Evolutionary conservation across 2,329 filamentous ascomycete genomes (phyloP).

Genomic region (Penicillium sclerotiorum): DNA sequence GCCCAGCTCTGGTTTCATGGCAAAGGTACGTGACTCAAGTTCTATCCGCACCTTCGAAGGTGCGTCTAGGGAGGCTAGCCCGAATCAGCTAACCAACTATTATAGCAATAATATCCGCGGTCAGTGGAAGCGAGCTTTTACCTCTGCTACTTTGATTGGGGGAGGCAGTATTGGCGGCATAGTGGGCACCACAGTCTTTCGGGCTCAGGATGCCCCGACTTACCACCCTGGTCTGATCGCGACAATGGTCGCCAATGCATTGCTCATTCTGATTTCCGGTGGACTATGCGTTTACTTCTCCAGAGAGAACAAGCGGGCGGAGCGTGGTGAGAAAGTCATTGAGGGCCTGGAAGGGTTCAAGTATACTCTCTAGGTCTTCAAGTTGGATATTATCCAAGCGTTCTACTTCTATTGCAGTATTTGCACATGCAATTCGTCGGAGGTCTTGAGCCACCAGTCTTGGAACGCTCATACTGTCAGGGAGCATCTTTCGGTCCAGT

Average conservation of each 20-base stretch:
- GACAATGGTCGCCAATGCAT: neutral
- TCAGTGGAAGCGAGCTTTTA: slow-evolving; percentile 82
- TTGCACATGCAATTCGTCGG: too few relatives aligned
- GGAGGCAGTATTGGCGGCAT: slow-evolving; percentile 21
- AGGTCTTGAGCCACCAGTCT: too few relatives aligned
- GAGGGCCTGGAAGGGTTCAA: slow-evolving; percentile 14
- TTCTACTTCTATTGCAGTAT: too few relatives aligned
- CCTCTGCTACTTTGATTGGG: slow-evolving; percentile 68
- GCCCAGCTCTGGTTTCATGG: slow-evolving; percentile 65
- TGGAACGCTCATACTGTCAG: too few relatives aligned
- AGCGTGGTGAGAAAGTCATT: slow-evolving; percentile 8
- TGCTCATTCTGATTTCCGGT: neutral
- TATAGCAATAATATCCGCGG: slow-evolving; percentile 75
- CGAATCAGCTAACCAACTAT: slow-evolving; percentile 29
- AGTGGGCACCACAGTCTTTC: slow-evolving; percentile 16
- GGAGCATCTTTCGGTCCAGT: too few relatives aligned
- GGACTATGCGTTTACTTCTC: too few relatives aligned
- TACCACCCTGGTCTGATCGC: slow-evolving; percentile 32
- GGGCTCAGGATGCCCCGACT: slow-evolving; percentile 18
- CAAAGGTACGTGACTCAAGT: slow-evolving; percentile 59
- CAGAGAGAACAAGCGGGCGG: slow-evolving; percentile 12
- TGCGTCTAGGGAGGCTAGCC: too few relatives aligned
- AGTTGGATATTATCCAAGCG: too few relatives aligned
- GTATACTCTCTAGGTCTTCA: slow-evolving; percentile 2
- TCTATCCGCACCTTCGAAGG: neutral